Conservation (phyloP, 192 early-diverging fungal genomes). For the Podila minutissima region DNA sequence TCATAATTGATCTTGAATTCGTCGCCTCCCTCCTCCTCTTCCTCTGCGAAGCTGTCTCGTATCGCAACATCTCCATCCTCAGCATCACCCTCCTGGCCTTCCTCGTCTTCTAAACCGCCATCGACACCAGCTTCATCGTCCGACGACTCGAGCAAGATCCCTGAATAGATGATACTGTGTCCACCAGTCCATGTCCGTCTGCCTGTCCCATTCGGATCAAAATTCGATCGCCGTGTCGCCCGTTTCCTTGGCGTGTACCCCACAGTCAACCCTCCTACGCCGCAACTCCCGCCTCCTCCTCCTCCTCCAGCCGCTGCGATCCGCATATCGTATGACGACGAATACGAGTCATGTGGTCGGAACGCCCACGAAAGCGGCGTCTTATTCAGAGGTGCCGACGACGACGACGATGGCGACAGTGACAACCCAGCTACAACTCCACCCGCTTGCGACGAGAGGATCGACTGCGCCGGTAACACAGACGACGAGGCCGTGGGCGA, state of each 20-base stretch:
- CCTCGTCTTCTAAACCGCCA: not conserved
- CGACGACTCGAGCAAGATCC: conserved; percentile 43
- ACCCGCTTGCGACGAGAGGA: conserved; percentile 18
- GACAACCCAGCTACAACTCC: not conserved
- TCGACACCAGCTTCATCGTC: conserved; percentile 15
- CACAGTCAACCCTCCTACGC: conserved; percentile 12
- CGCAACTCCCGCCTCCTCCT: not conserved
- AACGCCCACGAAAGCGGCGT: conserved; percentile 36
- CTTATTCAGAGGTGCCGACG: not conserved
- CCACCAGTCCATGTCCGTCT: conserved; percentile 48
- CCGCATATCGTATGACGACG: conserved; percentile 19
- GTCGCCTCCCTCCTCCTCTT: not conserved
- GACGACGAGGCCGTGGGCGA: conserved; percentile 21
- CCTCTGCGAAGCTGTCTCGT: not conserved
- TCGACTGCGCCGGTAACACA: conserved; percentile 9
- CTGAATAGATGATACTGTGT: conserved; percentile 50
- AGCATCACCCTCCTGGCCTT: not conserved
- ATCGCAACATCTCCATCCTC: conserved; percentile 2
- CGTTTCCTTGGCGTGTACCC: conserved; percentile 28
- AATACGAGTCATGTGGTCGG: conserved; percentile 8
- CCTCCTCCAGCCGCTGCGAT: conserved; percentile 21
- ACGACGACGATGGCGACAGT: not conserved
- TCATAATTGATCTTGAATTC: not conserved
- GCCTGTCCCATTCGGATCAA: conserved; percentile 24
- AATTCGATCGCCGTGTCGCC: conserved; percentile 7